These are phyloP conservation scores for Deuterostichococcus epilithicus DNA, from an alignment of 139 green algal genomes.

Conservation along the genomic window DNA sequence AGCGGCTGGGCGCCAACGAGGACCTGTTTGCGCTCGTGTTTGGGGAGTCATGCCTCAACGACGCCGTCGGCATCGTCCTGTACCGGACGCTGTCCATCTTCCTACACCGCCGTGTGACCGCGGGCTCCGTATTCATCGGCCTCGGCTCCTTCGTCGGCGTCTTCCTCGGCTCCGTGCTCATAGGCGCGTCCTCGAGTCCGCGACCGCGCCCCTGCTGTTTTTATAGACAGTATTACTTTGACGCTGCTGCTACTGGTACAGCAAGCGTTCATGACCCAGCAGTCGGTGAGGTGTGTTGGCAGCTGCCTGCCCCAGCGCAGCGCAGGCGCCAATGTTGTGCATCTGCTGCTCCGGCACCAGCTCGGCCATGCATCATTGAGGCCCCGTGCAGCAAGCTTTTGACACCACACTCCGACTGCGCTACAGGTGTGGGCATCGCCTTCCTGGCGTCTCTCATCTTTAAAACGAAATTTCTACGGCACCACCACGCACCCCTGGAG, in stretches of 20 bases:
- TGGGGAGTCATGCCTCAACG: constrained; percentile 80
- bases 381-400: no score
- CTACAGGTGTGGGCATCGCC: constrained; percentile 43
- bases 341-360: no score
- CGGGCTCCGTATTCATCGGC: constrained; percentile 19
- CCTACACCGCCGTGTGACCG: constrained; percentile 19
- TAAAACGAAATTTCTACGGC: constrained; percentile 15
- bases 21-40: constrained; percentile 83
- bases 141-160: constrained; percentile 45
- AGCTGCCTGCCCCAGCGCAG: no score
- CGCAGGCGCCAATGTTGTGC: no score
- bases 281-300: no score
- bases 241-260: no score
- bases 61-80: constrained; percentile 53
- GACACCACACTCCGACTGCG: no score
- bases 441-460: constrained; percentile 39
- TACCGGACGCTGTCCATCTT: constrained; percentile 48
- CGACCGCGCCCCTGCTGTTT: no score
- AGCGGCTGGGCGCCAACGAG: constrained; percentile 40
- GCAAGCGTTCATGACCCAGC: no score
- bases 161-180: constrained; percentile 48
- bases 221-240: no score
- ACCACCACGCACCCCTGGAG: constrained; percentile 30
- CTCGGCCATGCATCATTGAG: no score
- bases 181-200: constrained; percentile 14